Base-by-base conservation (phyloP, 305 asterid genomes). In the Fraxinus baroniana region DNA sequence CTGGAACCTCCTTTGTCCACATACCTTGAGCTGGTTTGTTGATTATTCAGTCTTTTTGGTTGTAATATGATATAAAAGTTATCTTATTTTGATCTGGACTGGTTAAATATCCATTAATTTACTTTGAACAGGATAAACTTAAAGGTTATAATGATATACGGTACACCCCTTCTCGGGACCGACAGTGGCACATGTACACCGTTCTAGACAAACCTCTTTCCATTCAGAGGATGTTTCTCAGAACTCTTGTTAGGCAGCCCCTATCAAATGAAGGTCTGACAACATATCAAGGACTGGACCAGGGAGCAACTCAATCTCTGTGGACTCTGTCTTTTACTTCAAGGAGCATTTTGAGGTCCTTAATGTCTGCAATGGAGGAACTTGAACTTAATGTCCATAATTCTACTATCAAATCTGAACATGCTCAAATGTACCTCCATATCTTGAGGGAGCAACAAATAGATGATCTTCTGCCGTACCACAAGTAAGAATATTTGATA, bases 181-280 rank as follows among this genome's bases (percentile, higher is more conserved):
- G 98, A 74, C 99, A 97, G 87, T 97, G 99, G 99, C 99, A 97
- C 91, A 92, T 93, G 49, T 97, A 97, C 86, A 93, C 98, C 22
- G 95, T 94, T 81, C 76, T 81, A 7, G 98, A 94, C 86, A 94
- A 92, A 89, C 91, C 92, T 26, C 82, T 85, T 55, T 91, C 90
- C 46, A 84, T 92, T 81, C 93, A 88, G 84, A 91, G 99, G 90
- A 89, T 91, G 95, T 97, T 91, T 87, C 95, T 97, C 74, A 89
- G 99, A 88, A 97, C 99, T 66, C 94, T 97, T 60, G 94, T 97
- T 74, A 92, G 99, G 84, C 99, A 94, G 90, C 94, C 98, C 17
- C 81, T 89, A 60, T 94, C 97, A 39, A 90, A 89, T 39, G 99
- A 97, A 89, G 93, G 98, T 60, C 86, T 93, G 80, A 78, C 91